Percentiles rank a stretch among this genome's conserved stretches.
These are phyloP conservation scores for Zymoseptoria passerinii DNA, from an alignment of 2,329 filamentous ascomycete species.

Conservation along the genomic window DNA sequence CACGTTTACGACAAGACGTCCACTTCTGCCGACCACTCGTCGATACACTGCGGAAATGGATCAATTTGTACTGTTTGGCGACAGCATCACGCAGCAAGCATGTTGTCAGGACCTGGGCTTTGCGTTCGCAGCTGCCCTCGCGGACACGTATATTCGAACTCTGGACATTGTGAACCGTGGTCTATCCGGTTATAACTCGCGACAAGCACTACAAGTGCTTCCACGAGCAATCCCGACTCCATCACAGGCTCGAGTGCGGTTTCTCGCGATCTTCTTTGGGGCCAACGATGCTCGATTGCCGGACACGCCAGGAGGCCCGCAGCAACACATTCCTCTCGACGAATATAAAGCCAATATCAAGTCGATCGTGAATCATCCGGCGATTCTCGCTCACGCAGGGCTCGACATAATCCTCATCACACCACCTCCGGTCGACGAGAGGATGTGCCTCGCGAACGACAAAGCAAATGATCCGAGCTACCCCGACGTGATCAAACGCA, in stretches of 20 bases:
- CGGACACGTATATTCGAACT: conserved; percentile 61
- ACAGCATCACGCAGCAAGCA: conserved; percentile 72
- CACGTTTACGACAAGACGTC: neutral
- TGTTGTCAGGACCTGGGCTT: conserved; percentile 56
- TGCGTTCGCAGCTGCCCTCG: conserved; percentile 63
- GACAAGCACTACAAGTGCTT: conserved; percentile 61
- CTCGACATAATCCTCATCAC: conserved; percentile 65
- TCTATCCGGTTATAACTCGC: conserved; percentile 75
- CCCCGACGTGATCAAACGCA: conserved; percentile 36
- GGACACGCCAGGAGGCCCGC: conserved; percentile 44
- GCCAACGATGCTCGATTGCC: conserved; percentile 80
- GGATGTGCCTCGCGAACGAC: conserved; percentile 12
- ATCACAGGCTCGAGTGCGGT: conserved; percentile 52
- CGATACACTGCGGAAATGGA: conserved; percentile 36
- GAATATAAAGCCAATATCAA: conserved; percentile 65
- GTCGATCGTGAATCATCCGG: conserved; percentile 63
- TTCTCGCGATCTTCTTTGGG: conserved; percentile 61
- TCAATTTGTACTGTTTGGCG: conserved; percentile 68
- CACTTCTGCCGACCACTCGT: neutral
- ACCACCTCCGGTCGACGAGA: conserved; percentile 51
- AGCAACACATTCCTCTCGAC: conserved; percentile 72
- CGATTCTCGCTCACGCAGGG: conserved; percentile 60
- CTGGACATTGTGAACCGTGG: conserved; percentile 86
- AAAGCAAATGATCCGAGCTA: conserved; percentile 9
- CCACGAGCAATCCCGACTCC: conserved; percentile 63